phyloP scores from a whole-genome alignment of 495 filamentous ascomycete species.

The Parachaetomium inaequale region DNA sequence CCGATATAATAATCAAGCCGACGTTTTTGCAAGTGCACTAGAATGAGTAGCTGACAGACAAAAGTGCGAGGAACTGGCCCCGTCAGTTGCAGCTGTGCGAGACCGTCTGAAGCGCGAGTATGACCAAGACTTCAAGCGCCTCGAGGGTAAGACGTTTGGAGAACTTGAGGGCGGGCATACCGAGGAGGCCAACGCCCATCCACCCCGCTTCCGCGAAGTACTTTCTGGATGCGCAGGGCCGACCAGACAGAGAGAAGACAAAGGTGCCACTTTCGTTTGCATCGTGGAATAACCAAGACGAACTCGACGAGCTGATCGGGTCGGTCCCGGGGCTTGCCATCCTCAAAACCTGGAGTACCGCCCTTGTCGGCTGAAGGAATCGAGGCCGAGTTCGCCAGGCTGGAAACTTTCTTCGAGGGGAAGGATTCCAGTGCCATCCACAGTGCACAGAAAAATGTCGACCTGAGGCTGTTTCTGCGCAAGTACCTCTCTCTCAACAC shows the following conservation, averaged over 20 bases:
- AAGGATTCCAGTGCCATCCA: not conserved
- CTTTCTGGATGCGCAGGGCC: conserved; percentile 22
- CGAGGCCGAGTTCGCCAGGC: conserved; percentile 8
- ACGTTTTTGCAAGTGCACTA: no score
- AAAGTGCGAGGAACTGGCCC: conserved; percentile 4
- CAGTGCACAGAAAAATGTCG: conserved; percentile 8
- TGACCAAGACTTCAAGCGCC: not conserved
- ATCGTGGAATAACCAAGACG: not conserved
- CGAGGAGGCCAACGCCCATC: conserved; percentile 13
- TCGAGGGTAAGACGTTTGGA: conserved; percentile 2
- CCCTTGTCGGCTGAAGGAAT: conserved; percentile 13
- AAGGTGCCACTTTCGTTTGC: conserved; percentile 3
- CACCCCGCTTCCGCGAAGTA: conserved; percentile 24
- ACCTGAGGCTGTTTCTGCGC: conserved; percentile 13
- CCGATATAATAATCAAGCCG: not conserved
- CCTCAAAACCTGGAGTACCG: not conserved
- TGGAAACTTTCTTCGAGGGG: not conserved
- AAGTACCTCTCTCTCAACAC: conserved; percentile 14
- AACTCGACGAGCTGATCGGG: not conserved
- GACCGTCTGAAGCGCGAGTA: conserved; percentile 3
- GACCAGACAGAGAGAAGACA: conserved; percentile 10
- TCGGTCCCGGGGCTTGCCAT: conserved; percentile 8
- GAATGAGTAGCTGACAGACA: not conserved
- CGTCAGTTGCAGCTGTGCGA: not conserved
- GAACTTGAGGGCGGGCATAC: not conserved